Evolutionary conservation across 768 basidiomycete genomes (phyloP), one percentile per base, ranked within the genome.

Genomic region (Kwoniella newhampshirensis): DNA sequence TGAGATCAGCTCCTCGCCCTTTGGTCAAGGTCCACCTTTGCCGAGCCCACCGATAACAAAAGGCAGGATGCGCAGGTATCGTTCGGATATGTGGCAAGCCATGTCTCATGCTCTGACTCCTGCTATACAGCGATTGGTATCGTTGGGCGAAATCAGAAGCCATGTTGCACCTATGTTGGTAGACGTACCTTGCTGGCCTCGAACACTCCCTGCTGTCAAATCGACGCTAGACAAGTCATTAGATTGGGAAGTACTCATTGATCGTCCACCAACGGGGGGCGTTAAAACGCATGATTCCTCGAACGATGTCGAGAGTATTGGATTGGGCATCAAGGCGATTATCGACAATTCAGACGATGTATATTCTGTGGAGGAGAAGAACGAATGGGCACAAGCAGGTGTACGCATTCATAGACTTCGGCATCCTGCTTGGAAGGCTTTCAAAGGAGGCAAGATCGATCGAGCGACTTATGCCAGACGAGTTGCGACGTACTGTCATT

Each of bases 401-500:
- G 50, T 66, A 23, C 51, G 54, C 27, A 45, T 66, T n/a, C 43
- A 46, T n/a, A 47, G 51, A 43, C 43, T 66, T 21, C 50, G 43
- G 17, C 64, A 66, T 60, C 64, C 64, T 15, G 64, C 64, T 37
- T 66, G 64, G 64, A 58, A 27, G n/a, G 64, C 48, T 12, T 58
- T 56, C 37, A 26, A 28, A 21, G 54, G 49, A 26, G 61, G 60
- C 15, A 50, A 46, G 47, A 62, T 66, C 32, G 61, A 66, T 53
- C 23, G 57, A 26, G 36, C 35, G 32, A 47, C 57, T 7, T 66
- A 66, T 62, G 60, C 64, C 4, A 59, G 54, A 25, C 37, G 60
- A 25, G 47, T 63, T n/a, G 57, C 61, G n/a, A 51, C 37, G 39
- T 66, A 53, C 23, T 51, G 49, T 26, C 39, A 60, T 23, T 49